A percentile compares a stretch with the other conserved stretches of the same genome.
These are phyloP conservation scores for Neotropicomus parvogracilis DNA, from an alignment of 1,284 basidiomycete species.

Conservation along the genomic window DNA sequence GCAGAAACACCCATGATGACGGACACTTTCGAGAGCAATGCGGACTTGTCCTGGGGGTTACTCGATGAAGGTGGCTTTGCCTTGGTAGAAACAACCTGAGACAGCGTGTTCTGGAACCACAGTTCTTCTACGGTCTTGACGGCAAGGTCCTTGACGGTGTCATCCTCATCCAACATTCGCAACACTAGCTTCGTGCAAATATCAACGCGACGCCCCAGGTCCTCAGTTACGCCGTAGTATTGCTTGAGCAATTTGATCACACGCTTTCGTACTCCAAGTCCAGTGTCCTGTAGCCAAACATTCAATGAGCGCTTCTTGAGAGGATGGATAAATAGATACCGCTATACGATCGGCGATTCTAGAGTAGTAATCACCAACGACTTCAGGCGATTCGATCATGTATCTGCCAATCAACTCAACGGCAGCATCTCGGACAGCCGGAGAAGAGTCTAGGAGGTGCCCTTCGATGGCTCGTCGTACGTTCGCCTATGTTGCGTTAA, in stretches of 20 bases:
- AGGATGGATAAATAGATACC: constrained; percentile 42
- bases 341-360: constrained; percentile 85
- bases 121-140: constrained; percentile 85
- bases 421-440: constrained; percentile 92
- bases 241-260: constrained; percentile 90
- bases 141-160: constrained; percentile 88
- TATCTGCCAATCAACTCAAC: constrained; percentile 96
- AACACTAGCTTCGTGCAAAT: constrained; percentile 82
- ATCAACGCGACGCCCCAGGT: constrained; percentile 64
- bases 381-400: constrained; percentile 80
- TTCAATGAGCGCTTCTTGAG: neutral
- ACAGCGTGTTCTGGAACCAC: constrained; percentile 62
- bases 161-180: constrained; percentile 89
- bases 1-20: constrained; percentile 85
- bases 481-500: constrained; percentile 46
- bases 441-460: constrained; percentile 85
- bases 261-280: constrained; percentile 88
- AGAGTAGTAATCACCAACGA: constrained; percentile 82
- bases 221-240: constrained; percentile 68
- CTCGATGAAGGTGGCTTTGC: constrained; percentile 31
- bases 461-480: constrained; percentile 83
- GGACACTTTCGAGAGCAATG: constrained; percentile 58
- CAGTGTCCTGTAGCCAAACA: constrained; percentile 67
- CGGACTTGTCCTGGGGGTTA: constrained; percentile 45
- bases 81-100: constrained; percentile 36